Evolutionary conservation across 1,284 basidiomycete genomes (phyloP).

Genomic region (Ustilago hordei): DNA sequence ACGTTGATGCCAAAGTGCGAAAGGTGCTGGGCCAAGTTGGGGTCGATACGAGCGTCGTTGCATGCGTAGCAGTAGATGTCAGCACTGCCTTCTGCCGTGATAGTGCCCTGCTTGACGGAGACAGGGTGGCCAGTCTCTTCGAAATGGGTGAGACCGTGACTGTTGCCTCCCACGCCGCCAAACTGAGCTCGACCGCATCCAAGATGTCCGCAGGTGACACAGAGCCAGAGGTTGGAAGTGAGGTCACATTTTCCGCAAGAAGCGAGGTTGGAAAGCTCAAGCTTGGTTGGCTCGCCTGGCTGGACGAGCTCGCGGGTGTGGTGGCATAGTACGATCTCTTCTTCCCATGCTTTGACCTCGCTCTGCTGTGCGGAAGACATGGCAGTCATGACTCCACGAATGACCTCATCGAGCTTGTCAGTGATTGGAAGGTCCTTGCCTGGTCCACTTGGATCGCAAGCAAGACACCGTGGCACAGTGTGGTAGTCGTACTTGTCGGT

Average conservation of each 20-base stretch:
- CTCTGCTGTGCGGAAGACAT: slow-evolving; percentile 89
- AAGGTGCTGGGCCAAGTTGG: slow-evolving; percentile 81
- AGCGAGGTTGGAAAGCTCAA: slow-evolving; percentile 52
- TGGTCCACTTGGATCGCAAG: slow-evolving; percentile 72
- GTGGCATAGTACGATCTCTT: slow-evolving; percentile 88
- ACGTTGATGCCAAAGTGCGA: slow-evolving; percentile 88
- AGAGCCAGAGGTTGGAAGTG: slow-evolving; percentile 87
- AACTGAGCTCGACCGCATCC: slow-evolving; percentile 90
- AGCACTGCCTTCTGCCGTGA: slow-evolving; percentile 91
- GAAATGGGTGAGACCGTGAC: slow-evolving; percentile 88
- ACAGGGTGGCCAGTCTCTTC: slow-evolving; percentile 81
- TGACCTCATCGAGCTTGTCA: slow-evolving; percentile 72
- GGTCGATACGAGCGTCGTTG: slow-evolving; percentile 87
- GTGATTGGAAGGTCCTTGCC: slow-evolving; percentile 74
- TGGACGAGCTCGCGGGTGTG: slow-evolving; percentile 84
- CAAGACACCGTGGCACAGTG: slow-evolving; percentile 77
- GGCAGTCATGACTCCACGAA: slow-evolving; percentile 81
- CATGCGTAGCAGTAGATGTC: slow-evolving; percentile 96
- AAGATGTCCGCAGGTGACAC: slow-evolving; percentile 88
- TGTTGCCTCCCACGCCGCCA: slow-evolving; percentile 87
- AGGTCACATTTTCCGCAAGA: slow-evolving; percentile 61
- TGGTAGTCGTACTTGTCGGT: slow-evolving; percentile 85
- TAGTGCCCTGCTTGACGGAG: slow-evolving; percentile 94
- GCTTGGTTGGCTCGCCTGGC: slow-evolving; percentile 48
- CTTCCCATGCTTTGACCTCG: slow-evolving; percentile 97